phyloP scores from a whole-genome alignment of 139 green algal genomes.

The Coelastrella sp. region DNA sequence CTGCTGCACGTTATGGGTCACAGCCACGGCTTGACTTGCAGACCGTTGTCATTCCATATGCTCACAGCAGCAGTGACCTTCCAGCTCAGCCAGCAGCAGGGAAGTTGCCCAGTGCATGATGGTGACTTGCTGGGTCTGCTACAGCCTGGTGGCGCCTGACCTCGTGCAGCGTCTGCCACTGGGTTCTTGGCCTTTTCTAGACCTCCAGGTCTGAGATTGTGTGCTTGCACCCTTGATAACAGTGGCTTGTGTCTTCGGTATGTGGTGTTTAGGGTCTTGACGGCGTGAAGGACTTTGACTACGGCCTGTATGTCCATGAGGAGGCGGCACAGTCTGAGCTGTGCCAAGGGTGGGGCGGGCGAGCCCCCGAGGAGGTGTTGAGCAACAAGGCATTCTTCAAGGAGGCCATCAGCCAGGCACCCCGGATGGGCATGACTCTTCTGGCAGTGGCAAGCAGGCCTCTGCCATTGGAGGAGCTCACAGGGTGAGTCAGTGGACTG shows the following conservation, averaged over 20 bases:
- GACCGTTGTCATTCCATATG: background rate
- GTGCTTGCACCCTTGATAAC: too few species aligned
- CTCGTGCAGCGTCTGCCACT: too few species aligned
- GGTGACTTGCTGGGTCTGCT: too few species aligned
- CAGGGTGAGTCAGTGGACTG: background rate
- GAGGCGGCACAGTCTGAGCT: background rate
- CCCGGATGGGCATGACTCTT: slow-evolving; percentile 35
- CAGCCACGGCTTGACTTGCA: background rate
- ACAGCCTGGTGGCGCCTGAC: too few species aligned
- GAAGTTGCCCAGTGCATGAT: too few species aligned
- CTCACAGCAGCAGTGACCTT: background rate
- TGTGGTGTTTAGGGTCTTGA: slow-evolving; percentile 21
- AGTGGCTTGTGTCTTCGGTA: too few species aligned
- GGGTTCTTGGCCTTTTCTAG: too few species aligned
- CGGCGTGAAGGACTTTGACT: slow-evolving; percentile 45
- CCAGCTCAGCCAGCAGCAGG: too few species aligned
- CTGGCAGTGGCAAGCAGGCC: slow-evolving; percentile 36
- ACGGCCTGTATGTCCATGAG: slow-evolving; percentile 44
- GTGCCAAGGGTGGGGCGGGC: slow-evolving; percentile 9
- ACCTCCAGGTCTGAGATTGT: too few species aligned
- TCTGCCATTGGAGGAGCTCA: slow-evolving; percentile 37
- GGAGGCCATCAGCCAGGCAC: background rate
- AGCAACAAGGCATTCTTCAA: slow-evolving; percentile 17
- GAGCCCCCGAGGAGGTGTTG: slow-evolving; percentile 12
- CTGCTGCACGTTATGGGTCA: background rate